These are phyloP conservation scores for Rhizopogon vesiculosus DNA, from an alignment of 768 basidiomycete species.

Conservation along the genomic window DNA sequence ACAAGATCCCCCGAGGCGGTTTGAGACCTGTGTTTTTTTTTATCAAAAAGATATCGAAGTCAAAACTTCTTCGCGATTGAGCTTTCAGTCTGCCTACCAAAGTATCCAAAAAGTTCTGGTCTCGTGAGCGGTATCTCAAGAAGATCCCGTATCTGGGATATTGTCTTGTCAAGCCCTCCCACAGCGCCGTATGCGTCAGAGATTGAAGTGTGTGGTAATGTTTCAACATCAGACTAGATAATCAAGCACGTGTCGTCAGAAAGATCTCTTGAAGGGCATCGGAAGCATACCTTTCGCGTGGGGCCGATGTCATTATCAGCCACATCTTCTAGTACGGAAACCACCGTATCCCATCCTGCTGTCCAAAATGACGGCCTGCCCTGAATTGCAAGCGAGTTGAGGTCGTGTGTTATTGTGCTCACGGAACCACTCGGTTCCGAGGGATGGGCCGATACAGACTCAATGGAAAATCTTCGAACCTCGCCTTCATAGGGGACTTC, in stretches of 20 bases:
- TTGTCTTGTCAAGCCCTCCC: conserved; percentile 86
- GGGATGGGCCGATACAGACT: conserved; percentile 34
- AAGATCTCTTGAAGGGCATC: conserved; percentile 4
- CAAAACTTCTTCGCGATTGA: conserved; percentile 1
- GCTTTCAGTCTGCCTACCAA: conserved; percentile 40
- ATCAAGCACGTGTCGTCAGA: conserved; percentile 12
- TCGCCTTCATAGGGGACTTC: conserved; percentile 62
- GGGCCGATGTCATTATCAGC: conserved; percentile 19
- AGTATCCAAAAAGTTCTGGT: conserved; percentile 77
- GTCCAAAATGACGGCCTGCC: conserved; percentile 47
- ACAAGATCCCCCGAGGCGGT: conserved; percentile 91
- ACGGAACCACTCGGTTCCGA: conserved; percentile 14
- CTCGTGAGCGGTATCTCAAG: conserved; percentile 81
- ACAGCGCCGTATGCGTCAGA: conserved; percentile 73
- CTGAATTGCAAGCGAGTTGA: conserved; percentile 43
- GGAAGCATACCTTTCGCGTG: conserved; percentile 29
- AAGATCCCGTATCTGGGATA: conserved; percentile 78
- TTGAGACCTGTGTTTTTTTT: conserved; percentile 62
- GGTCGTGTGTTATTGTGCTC: conserved; percentile 32
- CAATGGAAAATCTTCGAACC: conserved; percentile 52
- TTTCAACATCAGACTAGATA: conserved; percentile 42
- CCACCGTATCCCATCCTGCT: conserved; percentile 63
- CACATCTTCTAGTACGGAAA: conserved; percentile 36
- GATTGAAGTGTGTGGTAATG: conserved; percentile 35
- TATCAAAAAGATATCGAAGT: not conserved